phyloP scores from a whole-genome alignment of 2,329 filamentous ascomycete genomes.

The Leptographium procerum region DNA sequence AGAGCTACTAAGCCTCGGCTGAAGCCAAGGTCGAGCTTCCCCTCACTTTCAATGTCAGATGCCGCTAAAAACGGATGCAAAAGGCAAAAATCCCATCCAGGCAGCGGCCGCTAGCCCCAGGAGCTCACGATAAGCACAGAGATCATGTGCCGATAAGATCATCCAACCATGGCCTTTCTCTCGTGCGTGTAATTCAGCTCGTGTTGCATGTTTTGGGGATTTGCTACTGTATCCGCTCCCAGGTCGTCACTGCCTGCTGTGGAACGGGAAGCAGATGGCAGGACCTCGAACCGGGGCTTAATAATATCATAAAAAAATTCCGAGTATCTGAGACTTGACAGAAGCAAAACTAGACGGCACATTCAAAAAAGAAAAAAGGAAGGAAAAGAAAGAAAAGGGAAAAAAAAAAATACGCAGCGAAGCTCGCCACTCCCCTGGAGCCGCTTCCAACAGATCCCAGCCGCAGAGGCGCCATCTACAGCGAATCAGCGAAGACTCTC shows the following conservation, averaged over 20 bases:
- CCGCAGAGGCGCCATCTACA: not conserved
- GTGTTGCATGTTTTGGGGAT: not conserved
- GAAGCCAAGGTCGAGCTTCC: not conserved
- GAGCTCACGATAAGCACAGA: slow-evolving; percentile 5
- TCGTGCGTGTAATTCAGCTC: not conserved
- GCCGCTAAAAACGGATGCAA: not conserved
- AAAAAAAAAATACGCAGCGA: not conserved
- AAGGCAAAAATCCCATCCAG: not conserved
- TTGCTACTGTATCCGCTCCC: too few species aligned
- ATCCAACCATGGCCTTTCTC: not conserved
- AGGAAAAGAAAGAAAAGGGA: not conserved
- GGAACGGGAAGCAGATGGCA: not conserved
- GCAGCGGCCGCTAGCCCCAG: not conserved
- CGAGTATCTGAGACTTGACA: not conserved
- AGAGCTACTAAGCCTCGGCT: not conserved
- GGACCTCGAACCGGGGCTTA: too few species aligned
- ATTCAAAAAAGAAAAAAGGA: not conserved
- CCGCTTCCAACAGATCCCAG: not conserved
- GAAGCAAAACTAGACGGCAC: not conserved
- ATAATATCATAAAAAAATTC: too few species aligned
- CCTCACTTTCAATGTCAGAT: not conserved
- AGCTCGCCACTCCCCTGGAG: not conserved
- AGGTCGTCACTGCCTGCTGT: not conserved
- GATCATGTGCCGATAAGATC: slow-evolving; percentile 13
- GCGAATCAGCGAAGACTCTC: slow-evolving; percentile 6